Evolutionary conservation across 495 filamentous ascomycete species (phyloP), one percentile per base, ranked within the genome.

Genomic region (Lindgomyces ingoldianus): DNA sequence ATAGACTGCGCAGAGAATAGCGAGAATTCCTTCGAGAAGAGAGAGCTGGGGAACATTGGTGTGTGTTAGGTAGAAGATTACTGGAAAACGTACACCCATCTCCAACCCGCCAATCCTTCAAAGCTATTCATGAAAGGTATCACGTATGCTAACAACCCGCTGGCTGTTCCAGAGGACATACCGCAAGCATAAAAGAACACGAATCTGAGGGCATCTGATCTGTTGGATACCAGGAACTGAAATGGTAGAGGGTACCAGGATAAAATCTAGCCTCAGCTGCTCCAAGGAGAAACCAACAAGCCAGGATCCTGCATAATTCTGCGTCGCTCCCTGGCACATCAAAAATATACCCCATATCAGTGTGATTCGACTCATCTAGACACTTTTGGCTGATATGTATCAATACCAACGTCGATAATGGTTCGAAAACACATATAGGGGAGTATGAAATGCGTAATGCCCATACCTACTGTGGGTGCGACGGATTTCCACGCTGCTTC

Each of bases 201-300:
- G n/a, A 21, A 72, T 62, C 16, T 63, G 33, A 16, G 39, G 50
- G 36, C 1, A 66, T 22, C 39, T 72, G 62, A n/a, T 57, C 19
- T 11, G 70, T 48, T 16, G 29, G 47, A 53, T 73, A 73, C 68
- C 70, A 72, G 36, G 62, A 68, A 4, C 54, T 50, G 21, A 73
- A 18, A 33, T 25, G 50, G 29, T 25, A 57, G 1, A 64, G 10
- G 19, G 33, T 83, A 1, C 93, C 92, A 0, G 90, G 88, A 71
- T 91, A 93, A 0, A 94, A 79, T 14, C 90, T 91, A 14, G 91
- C 92, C 72, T 96, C 92, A 1, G 85, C 76, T 2, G 95, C 75
- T 1, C 93, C 93, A 0, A 97, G 81, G 73, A 93, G 96, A 83
- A 86, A 93, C 11, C 91, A 83, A 54, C 58, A 62, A 11, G 29